Conservation (phyloP, 257 asterid genomes). For the Jacaranda mimosifolia region DNA sequence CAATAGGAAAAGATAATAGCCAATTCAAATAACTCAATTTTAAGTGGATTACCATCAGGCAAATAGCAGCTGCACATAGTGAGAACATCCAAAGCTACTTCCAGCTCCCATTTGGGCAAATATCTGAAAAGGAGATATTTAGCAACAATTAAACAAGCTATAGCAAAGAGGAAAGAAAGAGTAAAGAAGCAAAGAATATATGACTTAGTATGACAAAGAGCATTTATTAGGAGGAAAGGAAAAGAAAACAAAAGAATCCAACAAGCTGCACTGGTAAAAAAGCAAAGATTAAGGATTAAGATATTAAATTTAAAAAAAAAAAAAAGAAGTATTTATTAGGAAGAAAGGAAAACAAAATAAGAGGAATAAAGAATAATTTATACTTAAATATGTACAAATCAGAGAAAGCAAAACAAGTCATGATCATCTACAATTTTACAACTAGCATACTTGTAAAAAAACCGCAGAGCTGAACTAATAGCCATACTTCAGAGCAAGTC, state of each 20-base stretch:
- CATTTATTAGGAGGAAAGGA: background rate
- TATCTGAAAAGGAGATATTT: no score
- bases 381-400: slow-evolving; percentile 10
- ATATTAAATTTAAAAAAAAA: background rate
- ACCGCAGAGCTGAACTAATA: slow-evolving; percentile 44
- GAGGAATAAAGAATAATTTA: slow-evolving; percentile 14
- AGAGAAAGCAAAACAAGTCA: slow-evolving; percentile 24
- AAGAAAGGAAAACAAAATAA: background rate
- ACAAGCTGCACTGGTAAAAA: slow-evolving; percentile 18
- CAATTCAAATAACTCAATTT: slow-evolving; percentile 66
- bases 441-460: slow-evolving; percentile 20
- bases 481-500: slow-evolving; percentile 84
- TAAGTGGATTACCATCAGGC: slow-evolving; percentile 67
- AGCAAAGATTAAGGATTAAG: slow-evolving; percentile 21
- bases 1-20: slow-evolving; percentile 20
- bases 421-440: slow-evolving; percentile 23
- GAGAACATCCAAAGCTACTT: slow-evolving; percentile 95
- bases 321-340: slow-evolving; percentile 5
- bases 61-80: slow-evolving; percentile 95
- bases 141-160: slow-evolving; percentile 20
- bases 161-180: slow-evolving; percentile 19
- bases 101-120: slow-evolving; percentile 86
- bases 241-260: background rate
- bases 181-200: slow-evolving; percentile 19
- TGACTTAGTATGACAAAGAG: background rate